phyloP scores from a whole-genome alignment of 371 early-diverging fungal species.

The Ordospora colligata region DNA sequence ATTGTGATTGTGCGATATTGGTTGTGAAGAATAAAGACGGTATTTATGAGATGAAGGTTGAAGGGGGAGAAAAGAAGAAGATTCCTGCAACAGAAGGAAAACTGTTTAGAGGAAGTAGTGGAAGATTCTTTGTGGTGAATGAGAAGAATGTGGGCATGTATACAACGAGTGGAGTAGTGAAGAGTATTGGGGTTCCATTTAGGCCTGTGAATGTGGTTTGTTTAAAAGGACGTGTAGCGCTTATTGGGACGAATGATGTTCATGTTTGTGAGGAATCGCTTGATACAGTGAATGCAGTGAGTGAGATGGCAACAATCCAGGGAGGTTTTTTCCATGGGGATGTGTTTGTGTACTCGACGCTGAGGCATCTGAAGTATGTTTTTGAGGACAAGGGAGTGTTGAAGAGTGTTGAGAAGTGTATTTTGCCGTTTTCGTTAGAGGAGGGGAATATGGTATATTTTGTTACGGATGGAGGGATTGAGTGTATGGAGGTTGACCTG shows the following conservation, averaged over 20 bases:
- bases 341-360: conserved; percentile 84
- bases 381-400: conserved; percentile 84
- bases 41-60: not conserved
- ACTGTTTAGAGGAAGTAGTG: not conserved
- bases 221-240: not conserved
- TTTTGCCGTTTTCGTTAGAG: conserved; percentile 70
- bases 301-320: conserved; percentile 90
- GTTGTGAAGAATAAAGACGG: conserved; percentile 5
- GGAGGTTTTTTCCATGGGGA: conserved; percentile 82
- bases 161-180: not conserved
- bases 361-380: conserved; percentile 94
- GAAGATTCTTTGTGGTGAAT: conserved; percentile 6
- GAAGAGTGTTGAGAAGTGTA: conserved; percentile 79
- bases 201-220: not conserved
- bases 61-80: not conserved
- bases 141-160: not conserved
- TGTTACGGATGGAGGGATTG: conserved; percentile 74
- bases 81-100: not conserved
- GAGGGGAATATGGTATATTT: conserved; percentile 72
- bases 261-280: conserved; percentile 73
- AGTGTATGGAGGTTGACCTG: conserved; percentile 75
- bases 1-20: not conserved
- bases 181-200: not conserved
- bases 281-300: conserved; percentile 71
- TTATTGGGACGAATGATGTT: conserved; percentile 64